phyloP scores from a whole-genome alignment of 441 rosid genomes.

The Metrosideros polymorpha region DNA sequence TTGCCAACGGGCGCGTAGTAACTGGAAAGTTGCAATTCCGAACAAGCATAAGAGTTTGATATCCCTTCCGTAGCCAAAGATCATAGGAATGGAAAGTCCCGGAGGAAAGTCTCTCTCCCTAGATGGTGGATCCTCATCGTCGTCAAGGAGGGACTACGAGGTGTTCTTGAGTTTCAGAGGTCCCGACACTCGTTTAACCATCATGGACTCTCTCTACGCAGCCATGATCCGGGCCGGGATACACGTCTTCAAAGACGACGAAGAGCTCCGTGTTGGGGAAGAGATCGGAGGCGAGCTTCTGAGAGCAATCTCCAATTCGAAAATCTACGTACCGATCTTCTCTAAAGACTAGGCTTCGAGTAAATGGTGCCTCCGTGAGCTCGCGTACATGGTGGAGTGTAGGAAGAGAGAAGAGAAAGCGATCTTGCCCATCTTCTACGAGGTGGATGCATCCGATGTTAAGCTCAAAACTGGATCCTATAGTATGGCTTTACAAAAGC shows the following conservation, averaged over 20 bases:
- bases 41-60: background rate
- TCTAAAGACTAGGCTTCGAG: background rate
- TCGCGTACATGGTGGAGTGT: fast-evolving
- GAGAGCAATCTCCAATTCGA: background rate
- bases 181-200: background rate
- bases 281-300: background rate
- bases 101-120: background rate
- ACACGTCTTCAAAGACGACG: fast-evolving
- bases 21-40: background rate
- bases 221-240: background rate
- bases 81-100: background rate
- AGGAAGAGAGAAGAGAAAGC: background rate
- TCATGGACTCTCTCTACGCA: fast-evolving
- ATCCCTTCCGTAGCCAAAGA: background rate
- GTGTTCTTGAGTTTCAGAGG: background rate
- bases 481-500: fast-evolving
- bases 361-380: background rate
- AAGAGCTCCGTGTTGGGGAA: background rate
- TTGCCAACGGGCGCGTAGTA: background rate
- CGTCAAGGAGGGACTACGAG: background rate
- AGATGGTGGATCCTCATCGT: fast-evolving
- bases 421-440: background rate
- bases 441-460: background rate
- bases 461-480: background rate
- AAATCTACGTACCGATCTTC: background rate